phyloP scores from a whole-genome alignment of 495 filamentous ascomycete genomes.

The Penicillium robsamsonii region DNA sequence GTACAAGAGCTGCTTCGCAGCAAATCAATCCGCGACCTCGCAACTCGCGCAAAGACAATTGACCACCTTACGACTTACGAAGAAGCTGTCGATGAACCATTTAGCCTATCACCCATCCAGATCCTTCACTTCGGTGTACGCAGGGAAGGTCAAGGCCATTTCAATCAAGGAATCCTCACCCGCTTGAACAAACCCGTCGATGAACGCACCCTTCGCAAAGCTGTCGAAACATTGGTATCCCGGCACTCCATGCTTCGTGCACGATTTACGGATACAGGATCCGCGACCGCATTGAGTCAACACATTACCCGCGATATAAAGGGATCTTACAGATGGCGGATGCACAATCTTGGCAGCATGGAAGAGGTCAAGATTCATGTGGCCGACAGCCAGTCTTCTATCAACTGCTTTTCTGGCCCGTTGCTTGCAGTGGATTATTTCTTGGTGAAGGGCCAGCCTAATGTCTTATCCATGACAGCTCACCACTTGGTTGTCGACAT shows the following conservation, averaged over 20 bases:
- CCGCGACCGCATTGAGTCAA: constrained; percentile 33
- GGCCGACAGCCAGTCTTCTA: constrained; percentile 40
- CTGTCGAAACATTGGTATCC: constrained; percentile 56
- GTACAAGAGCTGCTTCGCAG: constrained; percentile 52
- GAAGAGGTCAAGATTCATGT: constrained; percentile 31
- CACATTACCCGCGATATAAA: constrained; percentile 37
- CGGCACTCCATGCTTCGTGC: constrained; percentile 74
- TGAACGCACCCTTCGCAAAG: constrained; percentile 46
- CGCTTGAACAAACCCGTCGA: constrained; percentile 51
- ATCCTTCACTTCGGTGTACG: constrained; percentile 61
- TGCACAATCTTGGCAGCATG: constrained; percentile 22
- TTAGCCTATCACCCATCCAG: constrained; percentile 71
- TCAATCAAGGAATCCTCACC: constrained; percentile 68
- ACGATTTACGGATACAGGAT: constrained; percentile 48
- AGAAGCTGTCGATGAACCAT: constrained; percentile 48
- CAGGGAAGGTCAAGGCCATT: constrained; percentile 59
- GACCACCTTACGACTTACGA: constrained; percentile 32
- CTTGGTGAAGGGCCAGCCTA: constrained; percentile 32
- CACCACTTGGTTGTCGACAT: constrained; percentile 71
- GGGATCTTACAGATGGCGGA: constrained; percentile 37
- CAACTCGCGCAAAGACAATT: constrained; percentile 33
- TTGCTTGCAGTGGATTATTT: constrained; percentile 49
- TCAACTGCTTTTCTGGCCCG: constrained; percentile 46
- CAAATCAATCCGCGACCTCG: constrained; percentile 46
- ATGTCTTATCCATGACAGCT: constrained; percentile 60